phyloP scores from a whole-genome alignment of 768 basidiomycete species.

The Lanmaoa pseudosensibilis region DNA sequence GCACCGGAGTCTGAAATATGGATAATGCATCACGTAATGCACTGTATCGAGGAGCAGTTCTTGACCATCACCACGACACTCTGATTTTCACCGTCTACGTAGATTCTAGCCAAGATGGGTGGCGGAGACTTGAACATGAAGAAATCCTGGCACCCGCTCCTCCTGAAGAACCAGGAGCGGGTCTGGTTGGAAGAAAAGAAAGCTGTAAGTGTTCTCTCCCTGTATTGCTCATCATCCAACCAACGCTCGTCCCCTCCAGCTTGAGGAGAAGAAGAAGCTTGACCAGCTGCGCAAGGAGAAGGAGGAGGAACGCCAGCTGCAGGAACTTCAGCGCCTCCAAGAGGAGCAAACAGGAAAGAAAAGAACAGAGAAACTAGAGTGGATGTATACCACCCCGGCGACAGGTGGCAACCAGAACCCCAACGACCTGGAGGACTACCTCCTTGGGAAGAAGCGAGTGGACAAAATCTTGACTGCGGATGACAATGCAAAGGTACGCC shows the following conservation, averaged over 20 bases:
- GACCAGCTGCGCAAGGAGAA: conserved; percentile 97
- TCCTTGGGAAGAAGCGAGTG: conserved; percentile 96
- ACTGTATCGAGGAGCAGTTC: background rate
- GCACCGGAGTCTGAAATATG: background rate
- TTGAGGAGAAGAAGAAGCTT: conserved; percentile 98
- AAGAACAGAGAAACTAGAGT: conserved; percentile 90
- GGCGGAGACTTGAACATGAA: conserved; percentile 99
- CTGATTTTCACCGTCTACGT: conserved; percentile 4
- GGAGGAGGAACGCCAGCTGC: conserved; percentile 95
- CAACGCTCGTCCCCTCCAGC: conserved; percentile 45
- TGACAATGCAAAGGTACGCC: conserved; percentile 81
- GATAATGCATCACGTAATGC: conserved; percentile 1
- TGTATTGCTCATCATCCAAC: background rate
- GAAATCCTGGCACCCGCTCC: conserved; percentile 99
- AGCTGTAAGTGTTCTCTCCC: conserved; percentile 56
- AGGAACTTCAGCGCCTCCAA: conserved; percentile 93
- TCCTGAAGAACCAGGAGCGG: conserved; percentile 97
- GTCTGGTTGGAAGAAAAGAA: conserved; percentile 99
- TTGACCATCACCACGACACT: conserved; percentile 10
- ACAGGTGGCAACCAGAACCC: conserved; percentile 82
- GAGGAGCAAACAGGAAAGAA: conserved; percentile 96
- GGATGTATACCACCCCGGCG: conserved; percentile 99
- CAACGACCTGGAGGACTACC: conserved; percentile 94
- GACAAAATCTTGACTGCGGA: conserved; percentile 93
- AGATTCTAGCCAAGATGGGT: conserved; percentile 76